A percentile compares a stretch with the other conserved stretches of the same genome.
phyloP scores from a whole-genome alignment of 331 rosid species.

The Rosa hybrid region DNA sequence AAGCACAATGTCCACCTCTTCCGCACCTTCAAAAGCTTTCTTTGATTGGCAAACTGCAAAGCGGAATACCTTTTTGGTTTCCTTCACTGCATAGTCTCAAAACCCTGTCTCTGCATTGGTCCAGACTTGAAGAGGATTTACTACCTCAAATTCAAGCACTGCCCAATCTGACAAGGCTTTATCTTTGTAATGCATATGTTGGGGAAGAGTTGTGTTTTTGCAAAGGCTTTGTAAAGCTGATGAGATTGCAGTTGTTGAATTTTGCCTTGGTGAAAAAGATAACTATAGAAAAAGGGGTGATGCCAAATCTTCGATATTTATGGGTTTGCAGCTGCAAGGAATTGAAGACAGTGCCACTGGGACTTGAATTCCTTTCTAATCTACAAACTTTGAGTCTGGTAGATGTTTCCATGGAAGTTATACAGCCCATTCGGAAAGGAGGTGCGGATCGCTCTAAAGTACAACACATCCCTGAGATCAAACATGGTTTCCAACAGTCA shows the following conservation, averaged over 20 bases:
- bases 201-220: not conserved
- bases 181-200: not conserved
- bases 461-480: not conserved
- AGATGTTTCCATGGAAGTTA: not conserved
- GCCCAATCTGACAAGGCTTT: not conserved
- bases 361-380: slow-evolving; percentile 3
- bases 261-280: not conserved
- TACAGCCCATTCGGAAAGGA: not conserved
- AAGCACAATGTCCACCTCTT: not conserved
- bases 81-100: not conserved
- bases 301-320: not conserved
- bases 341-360: slow-evolving; percentile 2
- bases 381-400: not conserved
- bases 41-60: not conserved
- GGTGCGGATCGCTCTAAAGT: not conserved
- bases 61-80: not conserved
- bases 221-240: slow-evolving; percentile 12
- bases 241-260: not conserved
- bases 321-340: not conserved
- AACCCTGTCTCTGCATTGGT: not conserved
- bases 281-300: not conserved
- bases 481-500: not conserved
- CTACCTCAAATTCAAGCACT: slow-evolving; percentile 1
- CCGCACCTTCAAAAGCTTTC: not conserved
- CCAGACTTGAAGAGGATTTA: slow-evolving; percentile 19